These are phyloP conservation scores for Daphne laureola DNA, from an alignment of 441 rosid species.

Conservation along the genomic window DNA sequence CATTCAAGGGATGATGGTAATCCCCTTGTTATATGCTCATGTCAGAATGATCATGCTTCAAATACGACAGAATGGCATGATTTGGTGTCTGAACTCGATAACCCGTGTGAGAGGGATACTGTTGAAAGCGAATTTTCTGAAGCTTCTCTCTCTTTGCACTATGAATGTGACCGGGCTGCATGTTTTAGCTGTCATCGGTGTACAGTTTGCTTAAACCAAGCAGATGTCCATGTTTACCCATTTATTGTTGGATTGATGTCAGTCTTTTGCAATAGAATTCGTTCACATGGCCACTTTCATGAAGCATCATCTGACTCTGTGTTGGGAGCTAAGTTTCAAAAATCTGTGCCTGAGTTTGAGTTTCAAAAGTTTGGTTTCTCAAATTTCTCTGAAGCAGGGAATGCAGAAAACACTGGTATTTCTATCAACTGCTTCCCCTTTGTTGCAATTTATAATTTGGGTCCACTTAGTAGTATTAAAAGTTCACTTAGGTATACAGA, in stretches of 20 bases:
- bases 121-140: conserved; percentile 22
- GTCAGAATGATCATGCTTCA: conserved; percentile 34
- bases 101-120: conserved; percentile 20
- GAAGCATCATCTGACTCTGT: conserved; percentile 20
- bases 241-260: conserved; percentile 45
- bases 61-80: conserved; percentile 30
- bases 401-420: conserved; percentile 43
- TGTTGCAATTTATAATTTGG: conserved; percentile 45
- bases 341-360: conserved; percentile 31
- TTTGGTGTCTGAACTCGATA: conserved; percentile 17
- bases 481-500: conserved; percentile 39
- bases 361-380: conserved; percentile 74
- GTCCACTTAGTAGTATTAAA: conserved; percentile 48
- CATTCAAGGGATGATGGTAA: conserved; percentile 33
- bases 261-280: conserved; percentile 46
- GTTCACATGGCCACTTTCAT: conserved; percentile 29
- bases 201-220: conserved; percentile 46
- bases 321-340: conserved; percentile 23
- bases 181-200: conserved; percentile 27
- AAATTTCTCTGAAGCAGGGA: conserved; percentile 52
- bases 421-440: conserved; percentile 73
- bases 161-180: conserved; percentile 39
- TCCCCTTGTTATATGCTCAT: conserved; percentile 44
- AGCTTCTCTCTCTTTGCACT: conserved; percentile 48
- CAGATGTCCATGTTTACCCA: conserved; percentile 86